phyloP scores from a whole-genome alignment of 495 filamentous ascomycete species.

The Pyronema domesticum region DNA sequence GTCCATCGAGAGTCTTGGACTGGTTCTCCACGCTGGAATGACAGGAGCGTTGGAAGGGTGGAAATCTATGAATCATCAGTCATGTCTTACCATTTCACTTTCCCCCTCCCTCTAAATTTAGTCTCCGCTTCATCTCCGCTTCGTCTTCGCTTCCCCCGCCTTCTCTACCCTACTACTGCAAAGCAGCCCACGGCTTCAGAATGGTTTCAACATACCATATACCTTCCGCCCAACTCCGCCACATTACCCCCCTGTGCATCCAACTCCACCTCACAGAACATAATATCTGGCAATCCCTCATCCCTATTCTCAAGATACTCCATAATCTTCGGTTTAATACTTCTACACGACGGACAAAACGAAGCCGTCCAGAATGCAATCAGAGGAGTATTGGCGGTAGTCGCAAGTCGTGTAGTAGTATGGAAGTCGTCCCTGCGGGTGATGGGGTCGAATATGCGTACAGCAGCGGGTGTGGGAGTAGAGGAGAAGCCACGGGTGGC shows the following conservation, averaged over 20 bases:
- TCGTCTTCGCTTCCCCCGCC: too few relatives aligned
- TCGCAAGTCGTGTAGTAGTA: conserved; percentile 40
- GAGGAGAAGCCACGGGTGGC: too few relatives aligned
- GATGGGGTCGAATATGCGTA: conserved; percentile 18
- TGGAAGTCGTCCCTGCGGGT: conserved; percentile 43
- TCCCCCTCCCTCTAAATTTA: background rate
- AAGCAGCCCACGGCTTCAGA: too few relatives aligned
- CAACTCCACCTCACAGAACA: conserved; percentile 43
- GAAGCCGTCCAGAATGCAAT: conserved; percentile 55
- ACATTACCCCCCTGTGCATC: conserved; percentile 40
- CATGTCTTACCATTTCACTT: conserved; percentile 1
- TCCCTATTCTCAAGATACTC: conserved; percentile 38
- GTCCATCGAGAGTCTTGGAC: conserved; percentile 37
- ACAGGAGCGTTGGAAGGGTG: conserved; percentile 47
- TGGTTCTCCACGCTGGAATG: conserved; percentile 45
- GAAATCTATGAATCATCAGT: conserved; percentile 29
- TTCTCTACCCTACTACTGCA: too few relatives aligned
- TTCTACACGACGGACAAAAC: conserved; percentile 42
- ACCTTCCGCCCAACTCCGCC: conserved; percentile 36
- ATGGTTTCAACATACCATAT: conserved; percentile 32
- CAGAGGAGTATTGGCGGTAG: conserved; percentile 39
- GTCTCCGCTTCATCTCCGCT: too few relatives aligned
- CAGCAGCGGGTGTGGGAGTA: too few relatives aligned
- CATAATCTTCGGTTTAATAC: conserved; percentile 36
- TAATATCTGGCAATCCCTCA: conserved; percentile 42